Evolutionary conservation across 805 yeast species (phyloP), one percentile per base, ranked within the genome.

Genomic region (Sporopachydermia quercuum): DNA sequence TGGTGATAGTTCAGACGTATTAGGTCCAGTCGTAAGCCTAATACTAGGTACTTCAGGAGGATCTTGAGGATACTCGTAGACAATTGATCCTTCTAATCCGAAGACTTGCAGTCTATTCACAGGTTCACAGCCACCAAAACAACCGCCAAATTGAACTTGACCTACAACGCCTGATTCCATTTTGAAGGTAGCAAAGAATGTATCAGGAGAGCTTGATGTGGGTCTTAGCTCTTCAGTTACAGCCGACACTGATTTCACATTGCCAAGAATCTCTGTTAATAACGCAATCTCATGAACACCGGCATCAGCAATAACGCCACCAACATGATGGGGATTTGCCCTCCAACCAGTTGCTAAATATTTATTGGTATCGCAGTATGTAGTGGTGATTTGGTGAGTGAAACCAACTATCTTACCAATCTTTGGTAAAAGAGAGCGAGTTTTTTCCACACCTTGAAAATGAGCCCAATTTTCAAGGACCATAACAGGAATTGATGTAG

Each of bases 201-300:
- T 68, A 58, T 89, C 97, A 46, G 78, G 87, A 41, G 78, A 69
- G 27, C 96, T 96, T 43, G 89, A 76, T 49, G 70, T 71, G 51
- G 75, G 63, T 54, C 86, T 72, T 38, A 83, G 68, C 61, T 86
- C 96, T 44, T 66, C 74, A 8, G 96, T 78, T 47, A 71, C 70
- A 6, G 86, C 96, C 40, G 83, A 71, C 33, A 87, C 74, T 4
- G 76, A 58, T 38, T 70, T 74, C 11, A 85, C 78, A 16, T 66
- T 64, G 40, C 97, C 96, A 40, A 89, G 65, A 15, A 85, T 75
- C 43, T 75, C 84, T 5, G 94, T 85, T 47, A 87, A 69, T 33
- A 85, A 62, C 2, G 95, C 95, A 56, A 87, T 63, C 58, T 87
- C 96, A 60, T 89, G 97, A 16, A 89, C 97, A 55, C 96, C 97